Percentiles rank a stretch among this genome's conserved stretches.
phyloP scores from a whole-genome alignment of 2,329 filamentous ascomycete species.

The Diplodia mutila region DNA sequence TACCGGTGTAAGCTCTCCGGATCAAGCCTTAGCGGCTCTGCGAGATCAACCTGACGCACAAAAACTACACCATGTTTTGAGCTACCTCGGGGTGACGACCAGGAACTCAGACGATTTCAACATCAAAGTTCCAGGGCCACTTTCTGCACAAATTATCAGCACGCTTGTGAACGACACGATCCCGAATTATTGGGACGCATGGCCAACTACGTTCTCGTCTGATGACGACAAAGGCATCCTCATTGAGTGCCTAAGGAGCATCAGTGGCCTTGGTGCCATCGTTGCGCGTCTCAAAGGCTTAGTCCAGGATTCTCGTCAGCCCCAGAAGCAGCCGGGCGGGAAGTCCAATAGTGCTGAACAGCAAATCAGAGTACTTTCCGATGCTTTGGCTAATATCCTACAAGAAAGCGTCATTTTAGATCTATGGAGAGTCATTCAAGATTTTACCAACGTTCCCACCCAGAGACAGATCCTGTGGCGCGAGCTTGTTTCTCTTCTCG shows the following conservation, averaged over 20 bases:
- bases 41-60: slow-evolving; percentile 66
- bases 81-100: slow-evolving; percentile 51
- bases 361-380: slow-evolving; percentile 47
- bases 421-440: slow-evolving; percentile 52
- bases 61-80: slow-evolving; percentile 57
- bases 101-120: slow-evolving; percentile 50
- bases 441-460: slow-evolving; percentile 44
- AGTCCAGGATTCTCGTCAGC: slow-evolving; percentile 45
- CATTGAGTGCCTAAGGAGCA: slow-evolving; percentile 68
- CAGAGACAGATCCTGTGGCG: slow-evolving; percentile 64
- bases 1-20: slow-evolving; percentile 33
- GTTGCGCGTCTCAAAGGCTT: slow-evolving; percentile 69
- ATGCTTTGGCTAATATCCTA: slow-evolving; percentile 39
- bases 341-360: slow-evolving; percentile 31
- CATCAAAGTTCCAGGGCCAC: slow-evolving; percentile 66
- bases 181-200: slow-evolving; percentile 77
- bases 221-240: slow-evolving; percentile 48
- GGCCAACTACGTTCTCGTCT: slow-evolving; percentile 41
- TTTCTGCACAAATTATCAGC: slow-evolving; percentile 75
- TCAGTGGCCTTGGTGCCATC: slow-evolving; percentile 78
- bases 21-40: slow-evolving; percentile 63
- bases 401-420: slow-evolving; percentile 27
- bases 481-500: slow-evolving; percentile 62
- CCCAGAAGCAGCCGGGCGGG: slow-evolving; percentile 35
- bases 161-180: slow-evolving; percentile 73